Conservation (phyloP, 2,329 filamentous ascomycete species). For the Neopestalotiopsis sp. region DNA sequence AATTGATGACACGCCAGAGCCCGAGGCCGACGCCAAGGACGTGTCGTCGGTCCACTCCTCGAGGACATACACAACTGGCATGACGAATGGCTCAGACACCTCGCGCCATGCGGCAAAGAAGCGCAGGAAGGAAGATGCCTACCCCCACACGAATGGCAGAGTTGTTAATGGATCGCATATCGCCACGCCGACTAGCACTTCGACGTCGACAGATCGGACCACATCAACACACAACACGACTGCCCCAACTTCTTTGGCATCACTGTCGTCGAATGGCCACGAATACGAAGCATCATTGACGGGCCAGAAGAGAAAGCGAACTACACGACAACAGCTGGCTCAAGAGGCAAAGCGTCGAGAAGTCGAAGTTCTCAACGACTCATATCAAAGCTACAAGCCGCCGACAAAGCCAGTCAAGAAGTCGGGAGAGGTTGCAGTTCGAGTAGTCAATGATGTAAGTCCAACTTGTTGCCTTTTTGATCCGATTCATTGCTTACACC, state of each 20-base stretch:
- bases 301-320: conserved; percentile 89
- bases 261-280: conserved; percentile 66
- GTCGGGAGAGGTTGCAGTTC: conserved; percentile 76
- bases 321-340: conserved; percentile 74
- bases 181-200: conserved; percentile 72
- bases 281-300: conserved; percentile 69
- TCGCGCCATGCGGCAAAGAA: conserved; percentile 70
- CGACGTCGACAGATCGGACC: conserved; percentile 84
- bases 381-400: conserved; percentile 81
- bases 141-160: conserved; percentile 68
- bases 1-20: conserved; percentile 74
- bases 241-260: conserved; percentile 84
- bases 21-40: conserved; percentile 48
- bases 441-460: conserved; percentile 68
- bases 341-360: conserved; percentile 84
- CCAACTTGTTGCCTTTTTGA: not conserved
- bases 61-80: conserved; percentile 44
- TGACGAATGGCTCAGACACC: conserved; percentile 36
- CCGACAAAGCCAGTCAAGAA: conserved; percentile 91
- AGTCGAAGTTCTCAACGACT: conserved; percentile 71
- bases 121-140: conserved; percentile 72
- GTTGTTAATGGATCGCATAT: conserved; percentile 70
- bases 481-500: not conserved
- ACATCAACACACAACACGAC: conserved; percentile 84
- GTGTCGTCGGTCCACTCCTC: conserved; percentile 36